Evolutionary conservation across 2,329 filamentous ascomycete genomes (phyloP), one percentile per base, ranked within the genome.

Genomic region (Pseudohalonectria lignicola): DNA sequence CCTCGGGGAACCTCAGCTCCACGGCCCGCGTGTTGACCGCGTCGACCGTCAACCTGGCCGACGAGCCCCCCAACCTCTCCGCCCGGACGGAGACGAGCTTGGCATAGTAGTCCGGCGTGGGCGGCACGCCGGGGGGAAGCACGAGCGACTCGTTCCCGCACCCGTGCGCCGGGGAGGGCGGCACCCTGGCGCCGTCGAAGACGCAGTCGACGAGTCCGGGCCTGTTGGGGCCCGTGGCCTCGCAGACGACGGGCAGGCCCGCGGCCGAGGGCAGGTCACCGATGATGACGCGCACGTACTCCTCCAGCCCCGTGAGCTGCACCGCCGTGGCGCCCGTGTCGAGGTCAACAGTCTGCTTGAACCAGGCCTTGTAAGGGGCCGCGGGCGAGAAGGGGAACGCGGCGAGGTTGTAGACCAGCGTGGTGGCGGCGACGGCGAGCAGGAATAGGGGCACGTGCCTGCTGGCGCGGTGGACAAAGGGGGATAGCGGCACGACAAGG

Each of bases 321-420:
- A 88, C 82, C 2, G 62, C 66, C 46, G 86, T 86, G 12, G 69
- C 62, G n/a, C 79, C 79, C 4, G 69, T 75, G 46, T 85, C 82
- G 9, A 94, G 71, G 47, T 94, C 75, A 34, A 95, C 66, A 9
- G 74, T 74, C 55, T 98, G 88, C 36, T 84, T 66, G 56, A 96
- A 95, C 58, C 79, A 93, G 34, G 90, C 69, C 59, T 96, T 96
- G 57, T 94, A 76, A 28, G 86, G 75, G 53, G 79, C 83, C 42
- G 77, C 71, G 17, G 74, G 63, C 1, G 86, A 92, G 60, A 96
- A 96, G 0, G 92, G 92, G 57, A 94, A 95, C 2, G 84, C 85
- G 3, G 75, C 62, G 4, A 95, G 72, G 53, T 93, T 94, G 64
- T 94, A 96, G 40, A 88, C 71, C 20, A 93, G 62, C 1, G 86